Evolutionary conservation across 208 protist species (phyloP).

Genomic region (Leishmania lainsoni): DNA sequence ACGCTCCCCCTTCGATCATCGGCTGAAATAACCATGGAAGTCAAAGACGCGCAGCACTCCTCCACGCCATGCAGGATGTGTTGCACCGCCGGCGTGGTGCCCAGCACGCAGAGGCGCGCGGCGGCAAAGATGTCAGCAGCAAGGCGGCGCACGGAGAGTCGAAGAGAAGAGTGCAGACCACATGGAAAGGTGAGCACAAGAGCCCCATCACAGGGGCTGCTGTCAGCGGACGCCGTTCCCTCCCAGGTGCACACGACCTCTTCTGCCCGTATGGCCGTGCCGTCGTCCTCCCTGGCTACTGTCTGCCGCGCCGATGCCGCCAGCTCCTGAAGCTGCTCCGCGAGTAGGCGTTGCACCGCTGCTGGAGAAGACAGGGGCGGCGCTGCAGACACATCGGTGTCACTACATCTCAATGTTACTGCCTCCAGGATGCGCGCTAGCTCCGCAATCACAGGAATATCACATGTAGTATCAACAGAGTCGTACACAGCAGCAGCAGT

Average conservation of each 20-base stretch:
- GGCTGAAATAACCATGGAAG: background rate
- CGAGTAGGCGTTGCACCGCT: background rate
- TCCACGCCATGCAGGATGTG: background rate
- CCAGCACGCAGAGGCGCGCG: conserved; percentile 10
- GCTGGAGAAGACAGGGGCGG: background rate
- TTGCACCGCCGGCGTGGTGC: conserved; percentile 10
- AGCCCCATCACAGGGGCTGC: background rate
- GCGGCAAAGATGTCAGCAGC: conserved; percentile 18
- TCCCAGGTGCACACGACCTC: conserved; percentile 8
- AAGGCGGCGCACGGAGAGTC: conserved; percentile 20
- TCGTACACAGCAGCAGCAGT: background rate
- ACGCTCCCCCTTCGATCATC: background rate
- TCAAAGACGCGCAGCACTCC: background rate
- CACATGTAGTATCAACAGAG: background rate
- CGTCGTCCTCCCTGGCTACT: background rate
- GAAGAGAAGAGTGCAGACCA: conserved; percentile 18
- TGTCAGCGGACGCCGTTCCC: background rate
- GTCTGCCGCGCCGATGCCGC: background rate
- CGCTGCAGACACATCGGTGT: background rate
- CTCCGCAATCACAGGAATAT: background rate
- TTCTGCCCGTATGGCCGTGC: background rate
- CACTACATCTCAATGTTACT: conserved; percentile 1
- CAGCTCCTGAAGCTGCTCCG: background rate
- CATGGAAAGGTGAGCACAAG: conserved; percentile 6
- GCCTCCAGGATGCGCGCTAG: conserved; percentile 4